These are phyloP conservation scores for Besnoitia besnoiti DNA, from an alignment of 169 alveolate genomes.

Conservation along the genomic window DNA sequence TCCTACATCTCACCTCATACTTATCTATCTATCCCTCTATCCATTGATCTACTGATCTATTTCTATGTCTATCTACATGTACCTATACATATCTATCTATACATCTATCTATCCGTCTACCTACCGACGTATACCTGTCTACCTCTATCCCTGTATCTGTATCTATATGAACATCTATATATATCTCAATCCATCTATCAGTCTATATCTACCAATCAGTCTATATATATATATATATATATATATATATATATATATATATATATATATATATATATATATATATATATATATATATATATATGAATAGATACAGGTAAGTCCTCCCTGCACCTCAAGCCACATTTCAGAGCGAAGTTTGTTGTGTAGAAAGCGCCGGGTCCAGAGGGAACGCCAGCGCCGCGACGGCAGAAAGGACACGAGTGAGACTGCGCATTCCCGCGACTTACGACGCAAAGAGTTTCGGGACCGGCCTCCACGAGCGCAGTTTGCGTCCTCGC, in stretches of 20 bases:
- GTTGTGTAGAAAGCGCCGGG: too few species aligned
- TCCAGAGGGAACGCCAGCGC: too few species aligned
- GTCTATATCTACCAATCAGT: neutral
- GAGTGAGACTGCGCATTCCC: too few species aligned
- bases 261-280: neutral
- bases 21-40: too few species aligned
- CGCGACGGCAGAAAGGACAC: too few species aligned
- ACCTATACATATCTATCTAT: too few species aligned
- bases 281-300: neutral
- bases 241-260: neutral
- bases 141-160: neutral
- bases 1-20: too few species aligned
- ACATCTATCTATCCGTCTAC: too few species aligned
- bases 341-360: too few species aligned
- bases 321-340: neutral
- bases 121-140: too few species aligned
- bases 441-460: neutral
- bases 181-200: neutral
- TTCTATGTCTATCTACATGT: too few species aligned
- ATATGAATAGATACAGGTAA: neutral
- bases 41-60: too few species aligned
- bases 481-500: neutral
- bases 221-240: neutral
- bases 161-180: neutral
- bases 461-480: neutral